These are phyloP conservation scores for Lachancea lanzarotensis DNA, from an alignment of 805 yeast genomes.

Conservation along the genomic window DNA sequence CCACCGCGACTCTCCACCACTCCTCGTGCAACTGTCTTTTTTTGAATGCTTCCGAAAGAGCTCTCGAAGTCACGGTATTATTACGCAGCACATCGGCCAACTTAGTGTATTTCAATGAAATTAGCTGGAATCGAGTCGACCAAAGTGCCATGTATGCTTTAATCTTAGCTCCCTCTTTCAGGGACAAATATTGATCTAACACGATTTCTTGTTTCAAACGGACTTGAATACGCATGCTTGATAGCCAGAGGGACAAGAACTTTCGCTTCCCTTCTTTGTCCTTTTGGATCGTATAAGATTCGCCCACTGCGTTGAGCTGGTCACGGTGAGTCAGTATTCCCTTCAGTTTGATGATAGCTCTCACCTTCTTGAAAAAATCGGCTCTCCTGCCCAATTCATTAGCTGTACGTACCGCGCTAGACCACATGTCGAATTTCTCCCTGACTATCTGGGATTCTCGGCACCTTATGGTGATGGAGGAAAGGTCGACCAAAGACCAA, in stretches of 20 bases:
- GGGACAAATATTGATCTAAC: slow-evolving; percentile 7
- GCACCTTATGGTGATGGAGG: slow-evolving; percentile 2
- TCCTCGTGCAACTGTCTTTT: not conserved
- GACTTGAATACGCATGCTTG: slow-evolving; percentile 1
- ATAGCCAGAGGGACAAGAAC: slow-evolving; percentile 4
- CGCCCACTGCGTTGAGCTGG: slow-evolving; percentile 1
- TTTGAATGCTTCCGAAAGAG: not conserved
- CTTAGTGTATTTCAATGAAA: slow-evolving; percentile 7
- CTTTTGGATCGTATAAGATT: not conserved
- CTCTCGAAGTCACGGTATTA: not conserved
- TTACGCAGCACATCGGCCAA: slow-evolving; percentile 7
- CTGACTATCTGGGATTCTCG: slow-evolving; percentile 1
- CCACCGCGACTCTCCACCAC: slow-evolving; percentile 14
- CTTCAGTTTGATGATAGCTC: slow-evolving; percentile 11
- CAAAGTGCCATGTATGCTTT: slow-evolving; percentile 9
- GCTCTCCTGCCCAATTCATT: slow-evolving; percentile 10
- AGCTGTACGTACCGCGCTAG: not conserved
- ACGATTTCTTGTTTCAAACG: slow-evolving; percentile 8
- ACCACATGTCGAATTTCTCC: slow-evolving; percentile 2
- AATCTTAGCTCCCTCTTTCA: not conserved
- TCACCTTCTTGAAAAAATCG: slow-evolving; percentile 8
- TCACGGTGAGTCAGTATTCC: slow-evolving; percentile 9
- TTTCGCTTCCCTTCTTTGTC: not conserved
- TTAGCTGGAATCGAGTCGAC: slow-evolving; percentile 9
- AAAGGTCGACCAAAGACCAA: not conserved